Evolutionary conservation across 805 yeast species (phyloP).

Genomic region (Candida cerambycidarum): DNA sequence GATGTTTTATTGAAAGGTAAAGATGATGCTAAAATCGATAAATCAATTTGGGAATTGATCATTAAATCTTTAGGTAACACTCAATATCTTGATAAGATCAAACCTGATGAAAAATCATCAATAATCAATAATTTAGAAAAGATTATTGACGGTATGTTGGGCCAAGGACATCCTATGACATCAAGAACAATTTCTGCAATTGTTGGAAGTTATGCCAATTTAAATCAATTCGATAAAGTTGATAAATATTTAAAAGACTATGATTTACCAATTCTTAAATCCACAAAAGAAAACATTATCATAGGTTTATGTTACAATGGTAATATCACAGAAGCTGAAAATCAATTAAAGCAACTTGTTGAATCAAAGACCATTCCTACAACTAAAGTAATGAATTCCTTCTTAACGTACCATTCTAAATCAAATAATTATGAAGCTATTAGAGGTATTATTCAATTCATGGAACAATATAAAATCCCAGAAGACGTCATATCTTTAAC

Average conservation of each 20-base stretch:
- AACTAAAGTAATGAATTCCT: conserved; percentile 51
- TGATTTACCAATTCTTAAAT: conserved; percentile 33
- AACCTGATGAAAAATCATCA: conserved; percentile 27
- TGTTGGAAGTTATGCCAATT: conserved; percentile 47
- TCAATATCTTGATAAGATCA: conserved; percentile 21
- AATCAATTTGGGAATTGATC: conserved; percentile 62
- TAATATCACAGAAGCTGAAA: conserved; percentile 46
- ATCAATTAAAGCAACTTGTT: conserved; percentile 37
- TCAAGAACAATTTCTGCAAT: conserved; percentile 49
- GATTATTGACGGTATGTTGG: conserved; percentile 30
- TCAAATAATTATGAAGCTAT: conserved; percentile 45
- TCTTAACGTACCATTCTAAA: conserved; percentile 44
- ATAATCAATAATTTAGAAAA: conserved; percentile 24
- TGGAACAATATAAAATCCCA: conserved; percentile 40
- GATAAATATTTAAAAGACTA: conserved; percentile 35
- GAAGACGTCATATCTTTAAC: conserved; percentile 68
- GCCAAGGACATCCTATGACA: conserved; percentile 30
- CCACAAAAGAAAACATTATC: conserved; percentile 45
- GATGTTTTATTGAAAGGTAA: conserved; percentile 39
- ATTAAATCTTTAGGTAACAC: conserved; percentile 49
- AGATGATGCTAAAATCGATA: conserved; percentile 19
- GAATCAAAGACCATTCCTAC: conserved; percentile 42
- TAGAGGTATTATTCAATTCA: conserved; percentile 45
- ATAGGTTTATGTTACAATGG: conserved; percentile 43
- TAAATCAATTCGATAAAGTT: conserved; percentile 43